Base-by-base conservation (phyloP, 2,329 filamentous ascomycete genomes). In the Stachybotrys chlorohalonatus region DNA sequence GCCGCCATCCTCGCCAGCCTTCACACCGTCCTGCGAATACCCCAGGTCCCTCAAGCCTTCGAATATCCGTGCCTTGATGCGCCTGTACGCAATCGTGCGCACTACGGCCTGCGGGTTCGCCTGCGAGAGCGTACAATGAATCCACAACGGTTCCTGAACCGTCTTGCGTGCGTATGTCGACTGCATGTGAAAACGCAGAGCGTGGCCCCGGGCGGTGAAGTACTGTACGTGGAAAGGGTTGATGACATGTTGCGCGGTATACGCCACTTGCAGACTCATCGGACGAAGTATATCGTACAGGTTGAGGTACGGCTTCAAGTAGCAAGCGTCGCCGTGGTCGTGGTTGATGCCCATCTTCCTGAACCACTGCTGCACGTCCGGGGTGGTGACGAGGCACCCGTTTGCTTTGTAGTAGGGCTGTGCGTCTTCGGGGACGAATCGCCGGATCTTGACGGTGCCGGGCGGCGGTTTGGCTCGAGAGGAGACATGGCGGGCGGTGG, bases 141-240 rank as follows among this genome's bases (percentile, higher is more conserved):
- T 54, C 70, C 70, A 73, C 15, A 73, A 58, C 32, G 68, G 65
- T 46, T 66, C 56, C 24, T 66, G 57, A 9, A 52, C 52, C 4
- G 59, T 17, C 54, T 63, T 68, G 2, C 54, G 56, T n/a, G 60
- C 62, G 54, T 69, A 69, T 30, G 62, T 58, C 36, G 54, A 51
- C 51, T 64, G 63, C n/a, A 64, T 56, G 32, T 57, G 49, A 2
- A 63, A 58, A 5, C 58, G 55, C 24, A 71, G 55, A 0, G 72
- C 65, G 51, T 74, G 68, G 6, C 66, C 68, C 9, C 62, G 61
- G 1, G 66, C 63, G 6, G 64, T 63, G 17, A 75, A 63, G 54
- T 63, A 70, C 6, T 59, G 59, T 13, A 69, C 57, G 53, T 73
- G 63, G 54, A 65, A 64, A 5, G 66, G 65, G 32, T 68, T 62